Conservation (phyloP, 2,329 filamentous ascomycete genomes). For the Biscogniauxia mediterranea region DNA sequence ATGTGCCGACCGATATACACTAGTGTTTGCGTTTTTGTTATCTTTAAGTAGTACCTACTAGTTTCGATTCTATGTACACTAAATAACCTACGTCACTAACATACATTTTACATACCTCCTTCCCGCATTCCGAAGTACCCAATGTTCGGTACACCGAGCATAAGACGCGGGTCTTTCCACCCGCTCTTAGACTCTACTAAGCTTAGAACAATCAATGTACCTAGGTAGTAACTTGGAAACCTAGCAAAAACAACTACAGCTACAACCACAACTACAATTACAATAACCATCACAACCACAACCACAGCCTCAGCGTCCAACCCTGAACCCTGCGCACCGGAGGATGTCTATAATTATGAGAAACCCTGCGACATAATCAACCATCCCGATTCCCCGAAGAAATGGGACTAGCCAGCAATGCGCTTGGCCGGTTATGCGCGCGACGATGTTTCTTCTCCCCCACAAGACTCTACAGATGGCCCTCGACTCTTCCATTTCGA, state of each 20-base stretch:
- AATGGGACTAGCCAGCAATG: slow-evolving; percentile 45
- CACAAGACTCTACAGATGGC: slow-evolving; percentile 16
- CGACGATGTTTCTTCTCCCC: slow-evolving; percentile 30
- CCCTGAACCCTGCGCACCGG: not conserved
- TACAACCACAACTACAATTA: too few species aligned
- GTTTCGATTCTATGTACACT: not conserved
- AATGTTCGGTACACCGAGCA: too few species aligned
- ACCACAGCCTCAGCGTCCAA: too few species aligned
- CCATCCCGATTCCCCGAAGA: slow-evolving; percentile 25
- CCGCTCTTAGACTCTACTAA: too few species aligned
- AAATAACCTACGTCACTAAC: slow-evolving; percentile 17
- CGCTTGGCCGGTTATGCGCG: slow-evolving; percentile 44
- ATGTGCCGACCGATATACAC: not conserved
- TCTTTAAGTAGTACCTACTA: too few species aligned
- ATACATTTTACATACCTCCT: not conserved
- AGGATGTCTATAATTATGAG: not conserved
- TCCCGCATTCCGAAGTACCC: not conserved
- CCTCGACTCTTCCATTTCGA: slow-evolving; percentile 19
- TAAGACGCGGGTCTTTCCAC: too few species aligned
- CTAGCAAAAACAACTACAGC: too few species aligned
- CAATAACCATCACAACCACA: too few species aligned
- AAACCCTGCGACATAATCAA: not conserved
- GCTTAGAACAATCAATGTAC: too few species aligned
- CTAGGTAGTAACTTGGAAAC: too few species aligned
- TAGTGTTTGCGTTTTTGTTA: not conserved